A percentile compares a stretch with the other conserved stretches of the same genome.
These are phyloP conservation scores for Codiaeum variegatum DNA, from an alignment of 441 rosid genomes.

Conservation along the genomic window DNA sequence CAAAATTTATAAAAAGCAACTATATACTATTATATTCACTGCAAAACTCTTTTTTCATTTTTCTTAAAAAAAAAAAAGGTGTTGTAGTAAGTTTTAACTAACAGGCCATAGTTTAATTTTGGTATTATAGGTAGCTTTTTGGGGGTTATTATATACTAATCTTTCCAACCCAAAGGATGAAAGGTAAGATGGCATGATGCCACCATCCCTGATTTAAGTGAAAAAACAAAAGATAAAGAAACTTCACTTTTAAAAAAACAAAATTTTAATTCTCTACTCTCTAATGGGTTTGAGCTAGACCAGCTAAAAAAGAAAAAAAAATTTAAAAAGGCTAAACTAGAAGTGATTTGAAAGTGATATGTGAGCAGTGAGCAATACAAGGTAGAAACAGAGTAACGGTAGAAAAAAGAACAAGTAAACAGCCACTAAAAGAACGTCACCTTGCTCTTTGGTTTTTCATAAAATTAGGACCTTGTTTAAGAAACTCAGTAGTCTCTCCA, in stretches of 20 bases:
- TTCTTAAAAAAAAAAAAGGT: background rate
- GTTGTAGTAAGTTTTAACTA: too few species aligned
- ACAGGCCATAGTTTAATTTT: conserved; percentile 7
- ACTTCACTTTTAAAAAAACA: conserved; percentile 17
- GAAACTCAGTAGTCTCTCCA: conserved; percentile 74
- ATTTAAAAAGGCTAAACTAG: too few species aligned
- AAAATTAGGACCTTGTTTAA: conserved; percentile 74
- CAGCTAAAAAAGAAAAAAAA: background rate
- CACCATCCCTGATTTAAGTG: conserved; percentile 11
- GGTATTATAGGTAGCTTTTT: conserved; percentile 16
- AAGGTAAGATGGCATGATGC: background rate
- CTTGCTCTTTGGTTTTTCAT: conserved; percentile 62
- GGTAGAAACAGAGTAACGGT: too few species aligned
- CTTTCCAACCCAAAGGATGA: conserved; percentile 13
- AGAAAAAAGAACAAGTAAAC: background rate
- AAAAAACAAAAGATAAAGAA: background rate
- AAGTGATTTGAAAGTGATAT: conserved; percentile 15
- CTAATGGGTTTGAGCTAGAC: background rate
- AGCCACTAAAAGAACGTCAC: conserved; percentile 23
- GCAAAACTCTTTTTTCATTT: too few species aligned
- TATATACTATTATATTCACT: too few species aligned
- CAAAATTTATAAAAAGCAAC: background rate
- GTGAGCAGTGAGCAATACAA: conserved; percentile 18
- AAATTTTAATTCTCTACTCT: conserved; percentile 3
- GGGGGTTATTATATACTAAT: conserved; percentile 19